Evolutionary conservation across 2,329 filamentous ascomycete genomes (phyloP).

Genomic region (Clonostachys chloroleuca): DNA sequence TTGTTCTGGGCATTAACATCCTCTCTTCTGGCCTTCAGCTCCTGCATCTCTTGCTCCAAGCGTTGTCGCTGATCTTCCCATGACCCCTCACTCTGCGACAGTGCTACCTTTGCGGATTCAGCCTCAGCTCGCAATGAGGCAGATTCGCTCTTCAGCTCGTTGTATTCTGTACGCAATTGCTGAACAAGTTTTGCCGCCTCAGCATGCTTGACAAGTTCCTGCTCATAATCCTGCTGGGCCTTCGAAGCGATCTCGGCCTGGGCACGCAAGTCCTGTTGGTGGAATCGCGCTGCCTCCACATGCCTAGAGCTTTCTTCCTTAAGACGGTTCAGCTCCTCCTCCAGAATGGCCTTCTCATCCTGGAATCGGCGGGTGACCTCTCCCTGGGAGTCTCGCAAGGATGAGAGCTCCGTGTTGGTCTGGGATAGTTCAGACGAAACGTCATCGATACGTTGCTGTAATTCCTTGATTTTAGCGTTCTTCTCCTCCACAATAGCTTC

Average conservation of each 20-base stretch:
- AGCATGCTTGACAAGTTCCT: conserved; percentile 89
- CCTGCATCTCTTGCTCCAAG: conserved; percentile 78
- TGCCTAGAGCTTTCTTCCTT: conserved; percentile 82
- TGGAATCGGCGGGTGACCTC: conserved; percentile 68
- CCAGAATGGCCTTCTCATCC: conserved; percentile 76
- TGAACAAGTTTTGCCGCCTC: conserved; percentile 88
- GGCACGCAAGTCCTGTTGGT: conserved; percentile 86
- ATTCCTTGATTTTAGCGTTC: conserved; percentile 72
- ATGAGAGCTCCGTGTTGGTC: conserved; percentile 78
- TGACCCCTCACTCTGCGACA: conserved; percentile 78
- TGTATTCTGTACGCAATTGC: conserved; percentile 72
- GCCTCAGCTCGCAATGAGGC: conserved; percentile 74
- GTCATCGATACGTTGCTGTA: conserved; percentile 80
- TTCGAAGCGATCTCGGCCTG: conserved; percentile 92
- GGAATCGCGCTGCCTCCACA: conserved; percentile 73
- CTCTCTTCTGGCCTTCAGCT: conserved; percentile 74
- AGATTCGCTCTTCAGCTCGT: conserved; percentile 75
- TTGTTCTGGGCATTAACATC: conserved; percentile 88
- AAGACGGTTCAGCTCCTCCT: conserved; percentile 74
- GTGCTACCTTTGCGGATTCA: conserved; percentile 75
- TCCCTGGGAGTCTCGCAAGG: conserved; percentile 73
- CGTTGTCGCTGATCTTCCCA: conserved; percentile 80
- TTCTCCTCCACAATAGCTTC: conserved; percentile 73
- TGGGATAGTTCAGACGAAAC: conserved; percentile 76
- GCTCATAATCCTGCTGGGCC: conserved; percentile 93